Evolutionary conservation across 78 protist genomes (phyloP).

Genomic region (Capsaspora owczarzaki): DNA sequence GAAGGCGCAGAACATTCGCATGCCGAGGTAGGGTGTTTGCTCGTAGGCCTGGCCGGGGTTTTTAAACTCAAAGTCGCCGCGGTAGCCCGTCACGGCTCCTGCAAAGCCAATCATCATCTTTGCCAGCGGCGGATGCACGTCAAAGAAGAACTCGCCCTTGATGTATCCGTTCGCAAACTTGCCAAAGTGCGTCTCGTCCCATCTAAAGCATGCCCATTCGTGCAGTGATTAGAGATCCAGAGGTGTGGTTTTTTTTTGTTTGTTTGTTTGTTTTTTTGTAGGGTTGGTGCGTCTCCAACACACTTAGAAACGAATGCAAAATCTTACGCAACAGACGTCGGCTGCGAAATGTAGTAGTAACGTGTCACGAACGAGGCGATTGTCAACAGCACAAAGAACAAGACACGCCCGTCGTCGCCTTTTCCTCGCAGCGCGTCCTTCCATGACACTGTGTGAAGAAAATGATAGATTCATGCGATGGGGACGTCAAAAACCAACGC

Average conservation of each 20-base stretch:
- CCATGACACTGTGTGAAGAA: no score
- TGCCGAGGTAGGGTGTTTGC: conserved; percentile 3
- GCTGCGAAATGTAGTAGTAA: neutral
- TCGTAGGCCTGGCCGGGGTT: conserved; percentile 22
- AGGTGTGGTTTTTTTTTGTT: neutral
- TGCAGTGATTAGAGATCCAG: neutral
- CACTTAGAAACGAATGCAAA: no score
- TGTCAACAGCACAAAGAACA: no score
- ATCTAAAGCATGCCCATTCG: neutral
- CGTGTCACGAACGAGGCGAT: neutral
- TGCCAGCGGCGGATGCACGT: conserved; percentile 48
- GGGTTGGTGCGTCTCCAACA: neutral
- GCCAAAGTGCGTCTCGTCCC: conserved; percentile 56
- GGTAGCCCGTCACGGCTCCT: conserved; percentile 9
- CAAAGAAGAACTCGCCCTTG: conserved; percentile 29
- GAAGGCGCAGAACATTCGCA: conserved; percentile 16
- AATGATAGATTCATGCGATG: no score
- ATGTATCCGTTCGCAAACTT: conserved; percentile 28
- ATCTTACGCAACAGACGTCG: no score
- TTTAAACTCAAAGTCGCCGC: conserved; percentile 23
- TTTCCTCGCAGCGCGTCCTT: no score
- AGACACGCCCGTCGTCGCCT: no score
- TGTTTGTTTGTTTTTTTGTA: neutral
- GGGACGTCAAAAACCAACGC: no score
- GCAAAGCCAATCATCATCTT: conserved; percentile 15